Conservation (phyloP, 2,329 filamentous ascomycete genomes). For the Ophiostoma novo-ulmi region DNA sequence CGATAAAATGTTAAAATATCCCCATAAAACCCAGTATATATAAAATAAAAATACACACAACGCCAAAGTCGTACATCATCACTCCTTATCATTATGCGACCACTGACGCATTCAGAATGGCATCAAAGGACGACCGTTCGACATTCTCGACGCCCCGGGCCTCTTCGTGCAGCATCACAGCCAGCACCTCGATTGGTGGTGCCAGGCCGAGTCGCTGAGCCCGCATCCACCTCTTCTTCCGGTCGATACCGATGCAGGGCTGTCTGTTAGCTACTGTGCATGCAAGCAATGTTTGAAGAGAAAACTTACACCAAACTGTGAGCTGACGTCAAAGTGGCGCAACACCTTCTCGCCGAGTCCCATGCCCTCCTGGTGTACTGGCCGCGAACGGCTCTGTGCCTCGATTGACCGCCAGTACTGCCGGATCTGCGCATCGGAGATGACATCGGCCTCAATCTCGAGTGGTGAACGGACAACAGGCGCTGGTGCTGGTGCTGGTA, state of each 20-base stretch:
- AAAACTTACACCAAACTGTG: slow-evolving; percentile 79
- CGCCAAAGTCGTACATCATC: slow-evolving; percentile 5
- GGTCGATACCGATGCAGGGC: slow-evolving; percentile 82
- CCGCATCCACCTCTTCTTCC: slow-evolving; percentile 80
- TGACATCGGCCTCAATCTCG: slow-evolving; percentile 56
- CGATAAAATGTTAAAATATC: not conserved
- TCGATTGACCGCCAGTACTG: slow-evolving; percentile 75
- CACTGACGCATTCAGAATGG: slow-evolving; percentile 50
- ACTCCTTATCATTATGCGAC: slow-evolving; percentile 1
- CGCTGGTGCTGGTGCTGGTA: not conserved
- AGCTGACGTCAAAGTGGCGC: slow-evolving; percentile 86
- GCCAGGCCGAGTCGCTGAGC: slow-evolving; percentile 77
- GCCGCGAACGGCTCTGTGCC: slow-evolving; percentile 57
- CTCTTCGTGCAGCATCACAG: slow-evolving; percentile 72
- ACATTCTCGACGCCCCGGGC: slow-evolving; percentile 47
- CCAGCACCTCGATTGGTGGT: slow-evolving; percentile 84
- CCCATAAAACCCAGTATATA: not conserved
- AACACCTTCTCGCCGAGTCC: slow-evolving; percentile 76
- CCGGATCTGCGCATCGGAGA: slow-evolving; percentile 64
- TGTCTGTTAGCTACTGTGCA: slow-evolving; percentile 35
- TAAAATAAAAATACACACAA: slow-evolving; percentile 4
- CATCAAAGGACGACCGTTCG: slow-evolving; percentile 71
- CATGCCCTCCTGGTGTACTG: slow-evolving; percentile 74
- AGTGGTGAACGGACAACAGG: slow-evolving; percentile 17
- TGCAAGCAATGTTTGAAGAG: no score